Conservation (phyloP, 2,329 filamentous ascomycete genomes). For the Metarhizium sp. region DNA sequence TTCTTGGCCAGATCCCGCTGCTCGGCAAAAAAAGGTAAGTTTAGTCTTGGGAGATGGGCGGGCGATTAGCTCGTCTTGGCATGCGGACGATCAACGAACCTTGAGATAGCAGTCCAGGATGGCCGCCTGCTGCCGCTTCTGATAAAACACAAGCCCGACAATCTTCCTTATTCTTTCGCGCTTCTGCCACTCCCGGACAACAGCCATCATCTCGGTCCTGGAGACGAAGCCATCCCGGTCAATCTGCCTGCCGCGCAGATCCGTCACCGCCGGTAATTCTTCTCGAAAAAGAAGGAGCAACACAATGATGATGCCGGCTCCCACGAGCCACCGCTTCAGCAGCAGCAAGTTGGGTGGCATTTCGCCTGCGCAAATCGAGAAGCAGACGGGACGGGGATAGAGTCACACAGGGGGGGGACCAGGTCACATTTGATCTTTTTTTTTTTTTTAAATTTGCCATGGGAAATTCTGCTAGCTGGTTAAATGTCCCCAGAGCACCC, state of each 20-base stretch:
- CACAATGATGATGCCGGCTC: background rate
- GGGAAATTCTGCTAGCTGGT: background rate
- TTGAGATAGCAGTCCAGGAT: constrained; percentile 38
- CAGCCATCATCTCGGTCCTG: background rate
- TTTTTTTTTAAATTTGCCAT: background rate
- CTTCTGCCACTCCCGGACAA: background rate
- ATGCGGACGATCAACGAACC: constrained; percentile 12
- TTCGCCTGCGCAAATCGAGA: constrained; percentile 5
- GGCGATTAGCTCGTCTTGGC: background rate
- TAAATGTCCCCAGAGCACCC: background rate
- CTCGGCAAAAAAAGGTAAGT: background rate
- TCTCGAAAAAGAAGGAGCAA: background rate
- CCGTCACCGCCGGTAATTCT: background rate
- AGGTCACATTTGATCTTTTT: background rate
- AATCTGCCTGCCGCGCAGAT: background rate
- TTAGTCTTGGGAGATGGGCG: background rate
- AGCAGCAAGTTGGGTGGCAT: background rate
- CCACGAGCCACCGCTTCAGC: background rate
- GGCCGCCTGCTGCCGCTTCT: constrained; percentile 31
- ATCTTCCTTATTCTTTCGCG: constrained; percentile 18
- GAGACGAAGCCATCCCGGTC: background rate
- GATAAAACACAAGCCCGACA: constrained; percentile 37
- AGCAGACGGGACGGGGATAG: constrained; percentile 1
- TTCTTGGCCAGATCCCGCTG: constrained; percentile 34
- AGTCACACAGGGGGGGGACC: too few relatives aligned